Conservation (phyloP, 139 green algal genomes). For the Chlamydomonas eustigma region DNA sequence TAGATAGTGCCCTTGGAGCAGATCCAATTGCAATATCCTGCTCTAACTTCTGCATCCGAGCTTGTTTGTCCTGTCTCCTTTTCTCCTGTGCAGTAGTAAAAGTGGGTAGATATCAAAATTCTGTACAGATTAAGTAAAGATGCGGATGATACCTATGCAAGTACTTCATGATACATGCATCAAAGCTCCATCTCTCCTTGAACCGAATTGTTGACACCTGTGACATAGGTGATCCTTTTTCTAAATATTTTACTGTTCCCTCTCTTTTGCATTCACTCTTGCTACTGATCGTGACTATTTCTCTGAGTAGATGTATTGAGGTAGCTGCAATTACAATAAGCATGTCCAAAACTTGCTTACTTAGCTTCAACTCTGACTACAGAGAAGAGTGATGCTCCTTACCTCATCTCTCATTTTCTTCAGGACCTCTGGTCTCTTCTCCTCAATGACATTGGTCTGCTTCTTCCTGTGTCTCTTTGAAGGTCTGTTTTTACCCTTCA, state of each 20-base stretch:
- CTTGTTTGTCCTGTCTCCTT: not conserved
- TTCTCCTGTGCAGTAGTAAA: too few relatives aligned
- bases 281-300: too few relatives aligned
- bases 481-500: constrained; percentile 83
- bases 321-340: not conserved
- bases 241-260: too few relatives aligned
- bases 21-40: not conserved
- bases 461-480: constrained; percentile 76
- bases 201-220: too few relatives aligned
- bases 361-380: not conserved
- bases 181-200: not conserved
- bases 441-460: constrained; percentile 89
- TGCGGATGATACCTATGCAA: constrained; percentile 1
- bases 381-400: not conserved
- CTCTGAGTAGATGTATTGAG: not conserved
- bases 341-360: not conserved
- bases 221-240: too few relatives aligned
- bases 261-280: too few relatives aligned
- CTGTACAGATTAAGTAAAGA: too few relatives aligned
- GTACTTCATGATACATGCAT: not conserved
- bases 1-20: not conserved
- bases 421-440: constrained; percentile 40
- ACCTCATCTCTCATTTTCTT: constrained; percentile 48
- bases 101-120: too few relatives aligned
- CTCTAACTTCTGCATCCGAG: not conserved